Conservation (phyloP, 176 grass and related monocot species). For the Ensete glaucum region DNA sequence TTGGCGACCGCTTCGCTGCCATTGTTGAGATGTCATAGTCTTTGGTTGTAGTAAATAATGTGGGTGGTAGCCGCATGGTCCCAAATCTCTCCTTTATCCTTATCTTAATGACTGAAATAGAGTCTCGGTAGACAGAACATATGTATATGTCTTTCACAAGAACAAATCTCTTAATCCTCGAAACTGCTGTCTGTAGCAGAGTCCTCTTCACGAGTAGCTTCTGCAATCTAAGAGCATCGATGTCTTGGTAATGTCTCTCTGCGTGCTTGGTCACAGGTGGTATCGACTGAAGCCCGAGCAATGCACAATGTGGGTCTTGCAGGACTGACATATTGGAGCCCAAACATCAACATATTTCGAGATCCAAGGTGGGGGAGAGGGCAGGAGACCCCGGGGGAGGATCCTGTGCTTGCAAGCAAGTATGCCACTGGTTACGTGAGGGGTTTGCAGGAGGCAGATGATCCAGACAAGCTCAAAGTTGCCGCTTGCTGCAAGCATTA, state of each 20-base stretch:
- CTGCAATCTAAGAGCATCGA: too few species aligned
- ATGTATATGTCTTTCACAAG: too few species aligned
- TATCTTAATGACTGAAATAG: too few species aligned
- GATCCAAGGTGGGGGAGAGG: slow-evolving; percentile 73
- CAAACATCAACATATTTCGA: slow-evolving; percentile 70
- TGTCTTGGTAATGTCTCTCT: too few species aligned
- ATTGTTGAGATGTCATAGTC: not conserved
- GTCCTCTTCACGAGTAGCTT: too few species aligned
- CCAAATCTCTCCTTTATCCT: too few species aligned
- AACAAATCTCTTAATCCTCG: too few species aligned
- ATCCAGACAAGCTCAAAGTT: slow-evolving; percentile 23
- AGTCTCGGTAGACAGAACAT: too few species aligned
- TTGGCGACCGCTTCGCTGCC: not conserved
- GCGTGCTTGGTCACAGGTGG: not conserved
- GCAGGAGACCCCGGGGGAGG: slow-evolving; percentile 85
- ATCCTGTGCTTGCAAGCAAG: slow-evolving; percentile 31
- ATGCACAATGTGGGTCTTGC: slow-evolving; percentile 41
- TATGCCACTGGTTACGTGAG: slow-evolving; percentile 52
- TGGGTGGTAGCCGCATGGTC: too few species aligned
- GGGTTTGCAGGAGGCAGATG: slow-evolving; percentile 43
- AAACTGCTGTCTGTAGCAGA: too few species aligned
- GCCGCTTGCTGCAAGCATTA: slow-evolving; percentile 80
- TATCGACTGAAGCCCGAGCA: slow-evolving; percentile 11
- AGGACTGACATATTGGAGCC: slow-evolving; percentile 63
- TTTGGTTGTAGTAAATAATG: too few species aligned